These are phyloP conservation scores for Neofusicoccum ribis DNA, from an alignment of 2,329 filamentous ascomycete species.

Conservation along the genomic window DNA sequence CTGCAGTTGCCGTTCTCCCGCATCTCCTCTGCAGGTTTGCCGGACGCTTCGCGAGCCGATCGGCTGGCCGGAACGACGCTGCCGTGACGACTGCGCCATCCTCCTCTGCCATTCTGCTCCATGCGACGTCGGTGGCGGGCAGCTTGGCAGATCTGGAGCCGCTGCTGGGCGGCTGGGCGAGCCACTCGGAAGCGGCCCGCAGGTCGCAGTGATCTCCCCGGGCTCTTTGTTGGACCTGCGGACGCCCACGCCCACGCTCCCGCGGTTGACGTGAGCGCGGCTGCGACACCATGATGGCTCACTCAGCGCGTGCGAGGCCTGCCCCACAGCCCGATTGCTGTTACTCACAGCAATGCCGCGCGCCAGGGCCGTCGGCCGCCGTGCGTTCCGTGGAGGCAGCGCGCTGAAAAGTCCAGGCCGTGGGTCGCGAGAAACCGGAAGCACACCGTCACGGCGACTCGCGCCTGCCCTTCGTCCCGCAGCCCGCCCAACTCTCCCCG, in stretches of 20 bases:
- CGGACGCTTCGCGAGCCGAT: not conserved
- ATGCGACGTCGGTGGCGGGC: too few species aligned
- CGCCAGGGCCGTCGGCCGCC: not conserved
- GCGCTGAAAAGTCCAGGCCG: slow-evolving; percentile 3
- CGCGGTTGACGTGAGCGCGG: not conserved
- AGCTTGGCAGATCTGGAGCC: not conserved
- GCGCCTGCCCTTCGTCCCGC: slow-evolving; percentile 1
- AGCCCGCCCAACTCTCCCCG: not conserved
- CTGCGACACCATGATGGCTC: slow-evolving; percentile 11
- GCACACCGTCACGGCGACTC: not conserved
- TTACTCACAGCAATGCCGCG: not conserved
- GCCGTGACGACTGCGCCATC: too few species aligned
- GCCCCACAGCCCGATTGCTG: not conserved
- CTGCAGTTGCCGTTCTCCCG: not conserved
- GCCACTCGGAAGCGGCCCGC: slow-evolving; percentile 1
- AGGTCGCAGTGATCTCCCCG: not conserved
- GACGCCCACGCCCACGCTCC: not conserved
- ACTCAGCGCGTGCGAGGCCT: not conserved
- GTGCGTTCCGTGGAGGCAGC: not conserved
- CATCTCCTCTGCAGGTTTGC: not conserved
- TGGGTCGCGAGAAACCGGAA: slow-evolving; percentile 12
- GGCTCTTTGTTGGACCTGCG: not conserved
- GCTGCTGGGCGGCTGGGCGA: not conserved
- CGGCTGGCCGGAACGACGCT: too few species aligned
- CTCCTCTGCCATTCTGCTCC: too few species aligned